Base-by-base conservation (phyloP, 75 land plant genomes). In the Cryptomeria japonica region DNA sequence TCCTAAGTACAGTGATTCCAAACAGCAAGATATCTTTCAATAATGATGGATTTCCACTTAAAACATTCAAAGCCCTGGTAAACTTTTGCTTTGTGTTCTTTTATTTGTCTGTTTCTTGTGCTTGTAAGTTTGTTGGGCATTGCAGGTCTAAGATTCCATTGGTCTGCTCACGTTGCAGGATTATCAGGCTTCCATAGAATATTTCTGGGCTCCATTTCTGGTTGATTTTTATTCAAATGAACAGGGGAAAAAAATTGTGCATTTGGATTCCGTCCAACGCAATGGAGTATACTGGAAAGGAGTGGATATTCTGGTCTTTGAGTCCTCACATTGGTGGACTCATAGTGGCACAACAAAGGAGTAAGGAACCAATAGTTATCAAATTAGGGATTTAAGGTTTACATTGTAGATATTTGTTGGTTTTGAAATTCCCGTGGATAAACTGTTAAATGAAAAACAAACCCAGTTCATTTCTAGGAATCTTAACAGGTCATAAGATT, bases 261-360 rank as follows among this genome's bases (percentile, higher is more conserved):
- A 89, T 42, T 72, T 94, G 83, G 94, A 94, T 84, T 87, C 83
- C 86, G 90, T 94, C 51, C 93, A 91, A 84, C 90, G 89, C 68
- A 93, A 94, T 88, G 95, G 93, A 28, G 87, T 79, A 36, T 88
- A 88, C 72, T 94, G 95, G 95, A 89, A 89, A 87, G 93, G 92
- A 77, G 92, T 88, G 53, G 91, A 94, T 76, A 53, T 91, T 68
- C 92, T 96, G n/a, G 93, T 94, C 85, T 94, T 94, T 85, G 95
- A 94, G 84, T 91, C 97, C 4, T 96, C 96, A 80, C 96, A 96
- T 80, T 96, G 97, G 97, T 96, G 97, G 97, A 92, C 95, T 77
- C 91, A 93, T 44, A 34, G 15, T 3, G 83, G 46, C 18, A n/a
- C 14, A 3, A 34, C 46, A 9, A 34, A 75, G 37, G 16, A 2